Percentiles rank a stretch among this genome's conserved stretches.
phyloP scores from a whole-genome alignment of 805 yeast species.

The Cyberlindnera mycetangii region DNA sequence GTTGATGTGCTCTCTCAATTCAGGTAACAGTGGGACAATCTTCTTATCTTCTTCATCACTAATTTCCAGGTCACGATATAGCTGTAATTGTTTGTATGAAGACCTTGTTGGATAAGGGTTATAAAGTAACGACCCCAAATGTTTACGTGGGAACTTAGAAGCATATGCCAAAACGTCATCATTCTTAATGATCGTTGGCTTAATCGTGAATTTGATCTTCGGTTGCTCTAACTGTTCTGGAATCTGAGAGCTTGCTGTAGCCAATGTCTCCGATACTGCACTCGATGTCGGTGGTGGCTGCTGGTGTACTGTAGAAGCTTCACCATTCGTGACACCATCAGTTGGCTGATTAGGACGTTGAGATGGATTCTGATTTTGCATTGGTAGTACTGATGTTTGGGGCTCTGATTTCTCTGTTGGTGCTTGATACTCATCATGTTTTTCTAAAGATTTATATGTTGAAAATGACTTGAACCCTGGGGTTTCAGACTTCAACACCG shows the following conservation, averaged over 20 bases:
- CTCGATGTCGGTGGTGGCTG: background rate
- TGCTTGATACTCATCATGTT: conserved; percentile 5
- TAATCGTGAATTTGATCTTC: background rate
- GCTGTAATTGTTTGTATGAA: conserved; percentile 27
- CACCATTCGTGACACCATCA: background rate
- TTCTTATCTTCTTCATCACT: conserved; percentile 8
- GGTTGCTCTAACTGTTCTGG: background rate
- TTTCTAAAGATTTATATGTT: conserved; percentile 22
- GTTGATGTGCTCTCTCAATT: conserved; percentile 40
- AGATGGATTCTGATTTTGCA: background rate
- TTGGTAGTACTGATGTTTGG: background rate
- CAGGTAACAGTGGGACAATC: conserved; percentile 30
- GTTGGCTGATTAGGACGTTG: background rate
- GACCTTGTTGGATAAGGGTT: conserved; percentile 51
- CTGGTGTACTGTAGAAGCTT: background rate
- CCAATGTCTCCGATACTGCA: background rate
- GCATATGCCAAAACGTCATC: conserved; percentile 39
- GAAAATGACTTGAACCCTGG: conserved; percentile 24
- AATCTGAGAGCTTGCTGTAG: background rate
- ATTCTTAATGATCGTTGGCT: conserved; percentile 33
- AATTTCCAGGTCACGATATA: conserved; percentile 6
- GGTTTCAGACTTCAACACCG: conserved; percentile 20
- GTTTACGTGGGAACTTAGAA: conserved; percentile 39
- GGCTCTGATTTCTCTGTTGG: background rate
- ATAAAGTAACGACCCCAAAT: conserved; percentile 57